Evolutionary conservation across 331 rosid genomes (phyloP), one percentile per base, ranked within the genome.

Genomic region (Stylosanthes scabra): DNA sequence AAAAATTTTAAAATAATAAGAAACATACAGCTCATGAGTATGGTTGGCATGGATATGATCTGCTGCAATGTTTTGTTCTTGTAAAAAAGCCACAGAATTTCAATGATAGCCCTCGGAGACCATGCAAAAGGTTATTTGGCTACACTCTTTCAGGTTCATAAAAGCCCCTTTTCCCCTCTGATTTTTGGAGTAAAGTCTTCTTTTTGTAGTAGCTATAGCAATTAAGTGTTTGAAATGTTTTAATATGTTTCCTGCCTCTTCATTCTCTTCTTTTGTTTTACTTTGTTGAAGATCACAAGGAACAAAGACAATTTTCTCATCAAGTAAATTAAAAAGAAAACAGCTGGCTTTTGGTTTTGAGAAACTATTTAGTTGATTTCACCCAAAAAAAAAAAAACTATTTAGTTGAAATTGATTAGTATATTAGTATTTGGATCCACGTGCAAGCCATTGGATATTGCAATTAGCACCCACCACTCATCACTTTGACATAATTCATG

Each of bases 41-140:
- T 82, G 81, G 86, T 88, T 90, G 96, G 89, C 93, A 87, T 60
- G 65, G 71, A 78, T 44, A 74, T 81, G 77, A 79, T 84, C 40
- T 58, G 52, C 64, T 78, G 85, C 80, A 31, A 82, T 81, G 74
- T 81, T 61, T 67, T 70, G 76, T 79, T 80, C 86, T 84, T 85
- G 90, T 90, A 83, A 85, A 93, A 91, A 89, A 92, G 71, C 80
- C 84, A 80, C 87, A 75, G 86, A 79, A 85, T 82, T 62, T 79
- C 80, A 87, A 93, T 93, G 76, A 76, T 85, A 67, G n/a, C 75
- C 75, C 97, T 93, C 66, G 95, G 89, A 93, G 96, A 91, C 97
- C 97, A 91, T 94, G 95, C 95, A 91, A 93, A 93, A 93, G 90
- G 13, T 73, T 78, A 76, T 87, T 88, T 83, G 88, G 87, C 83